These are phyloP conservation scores for Dendrobium catenatum DNA, from an alignment of 106 monocot genomes.

Conservation along the genomic window DNA sequence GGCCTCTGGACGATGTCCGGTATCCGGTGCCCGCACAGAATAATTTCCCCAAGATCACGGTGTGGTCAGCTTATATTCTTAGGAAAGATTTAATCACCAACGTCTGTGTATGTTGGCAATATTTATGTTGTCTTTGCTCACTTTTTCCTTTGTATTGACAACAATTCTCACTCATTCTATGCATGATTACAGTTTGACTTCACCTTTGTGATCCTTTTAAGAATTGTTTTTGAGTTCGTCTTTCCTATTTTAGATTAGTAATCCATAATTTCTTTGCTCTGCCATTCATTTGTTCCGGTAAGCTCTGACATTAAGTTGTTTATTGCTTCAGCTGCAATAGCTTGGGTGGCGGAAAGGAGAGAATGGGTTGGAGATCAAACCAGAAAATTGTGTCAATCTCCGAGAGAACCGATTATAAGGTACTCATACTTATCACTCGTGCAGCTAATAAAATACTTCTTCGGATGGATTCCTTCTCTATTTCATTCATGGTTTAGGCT, in stretches of 20 bases:
- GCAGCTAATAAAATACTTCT: background rate
- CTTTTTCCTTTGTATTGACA: background rate
- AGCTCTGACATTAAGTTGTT: background rate
- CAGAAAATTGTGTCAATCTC: constrained; percentile 22
- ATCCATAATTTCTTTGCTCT: background rate
- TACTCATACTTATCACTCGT: constrained; percentile 6
- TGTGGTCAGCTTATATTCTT: background rate
- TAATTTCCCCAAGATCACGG: too few relatives aligned
- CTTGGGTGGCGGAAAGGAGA: constrained; percentile 74
- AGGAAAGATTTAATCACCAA: background rate
- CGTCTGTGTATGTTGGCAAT: background rate
- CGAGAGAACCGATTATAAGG: constrained; percentile 86
- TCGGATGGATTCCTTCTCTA: background rate
- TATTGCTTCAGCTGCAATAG: constrained; percentile 51
- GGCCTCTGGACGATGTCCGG: too few relatives aligned
- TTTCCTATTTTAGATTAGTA: background rate
- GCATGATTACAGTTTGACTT: background rate
- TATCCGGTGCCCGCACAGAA: too few relatives aligned
- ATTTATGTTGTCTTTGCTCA: background rate
- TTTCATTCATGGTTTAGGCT: too few relatives aligned
- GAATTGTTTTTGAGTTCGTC: background rate
- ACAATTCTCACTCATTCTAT: background rate
- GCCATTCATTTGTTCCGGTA: background rate
- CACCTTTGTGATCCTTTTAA: background rate
- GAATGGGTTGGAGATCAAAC: constrained; percentile 73